Base-by-base conservation (phyloP, 179 eudicot species). In the Actinidia chinensis region DNA sequence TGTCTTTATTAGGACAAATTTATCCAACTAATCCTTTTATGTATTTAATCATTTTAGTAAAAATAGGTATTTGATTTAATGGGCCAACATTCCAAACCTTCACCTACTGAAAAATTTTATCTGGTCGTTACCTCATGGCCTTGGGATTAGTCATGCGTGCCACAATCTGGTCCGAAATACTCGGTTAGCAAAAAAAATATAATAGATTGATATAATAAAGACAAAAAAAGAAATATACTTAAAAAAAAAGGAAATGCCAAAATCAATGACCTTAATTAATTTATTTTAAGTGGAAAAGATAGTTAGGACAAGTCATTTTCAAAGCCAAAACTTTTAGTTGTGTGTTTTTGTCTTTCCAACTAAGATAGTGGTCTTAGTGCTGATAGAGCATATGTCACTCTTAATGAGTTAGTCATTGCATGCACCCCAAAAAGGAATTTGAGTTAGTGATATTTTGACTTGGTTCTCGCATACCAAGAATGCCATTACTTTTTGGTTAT, bases 291-390 rank as follows among this genome's bases (percentile, higher is more conserved):
- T 67, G 71, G 71, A 42, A 67, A 65, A 18, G 15, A 42, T 18
- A n/a, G 71, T 67, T 67, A 42, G 69, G 47, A 67, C 50, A 18
- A 67, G 71, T 67, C 71, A 17, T 42, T 66, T 66, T 67, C 71
- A 15, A 15, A 8, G 22, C 11, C 71, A 40, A 44, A 7, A 25
- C 42, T 47, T 42, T 3, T 67, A 18, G 70, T 66, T 6, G 47
- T 66, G 33, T 28, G 70, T 8, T 8, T 8, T 42, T 67, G 71
- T n/a, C 50, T 67, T 67, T 18, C 48, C 71, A 42, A 67, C 14
- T 36, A 65, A 65, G 47, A 40, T 65, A 36, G 47, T 65, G 69
- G 69, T 36, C 33, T 36, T 65, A 4, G 46, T 64, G 69, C 69
- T 65, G 46, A 28, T 33, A 33, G 43, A 63, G 15, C 25, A n/a